Percentiles rank a stretch among this genome's conserved stretches.
These are phyloP conservation scores for Suhomyces sp. DNA, from an alignment of 805 yeast species.

Conservation along the genomic window DNA sequence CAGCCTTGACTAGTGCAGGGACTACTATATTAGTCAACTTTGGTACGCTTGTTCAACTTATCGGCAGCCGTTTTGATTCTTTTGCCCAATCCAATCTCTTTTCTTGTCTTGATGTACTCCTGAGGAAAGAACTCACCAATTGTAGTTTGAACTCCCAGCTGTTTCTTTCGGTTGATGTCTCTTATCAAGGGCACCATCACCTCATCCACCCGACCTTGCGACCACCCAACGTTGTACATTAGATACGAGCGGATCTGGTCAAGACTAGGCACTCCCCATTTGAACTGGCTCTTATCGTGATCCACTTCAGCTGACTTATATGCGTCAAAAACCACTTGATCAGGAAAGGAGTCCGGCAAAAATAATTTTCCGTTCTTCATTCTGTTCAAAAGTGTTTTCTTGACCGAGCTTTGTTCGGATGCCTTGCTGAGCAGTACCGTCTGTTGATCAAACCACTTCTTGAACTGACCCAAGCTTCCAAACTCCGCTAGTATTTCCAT, in stretches of 20 bases:
- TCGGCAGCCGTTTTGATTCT: conserved; percentile 58
- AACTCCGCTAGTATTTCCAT: conserved; percentile 90
- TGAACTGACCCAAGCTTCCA: conserved; percentile 41
- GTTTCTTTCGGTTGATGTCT: conserved; percentile 64
- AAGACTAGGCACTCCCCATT: conserved; percentile 88
- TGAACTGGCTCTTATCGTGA: conserved; percentile 68
- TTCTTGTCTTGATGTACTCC: conserved; percentile 46
- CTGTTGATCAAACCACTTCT: conserved; percentile 57
- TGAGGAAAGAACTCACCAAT: conserved; percentile 68
- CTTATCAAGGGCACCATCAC: conserved; percentile 81
- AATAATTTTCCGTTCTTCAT: conserved; percentile 51
- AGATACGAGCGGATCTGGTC: conserved; percentile 73
- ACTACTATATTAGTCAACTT: background rate
- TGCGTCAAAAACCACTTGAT: conserved; percentile 63
- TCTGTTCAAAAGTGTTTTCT: conserved; percentile 55
- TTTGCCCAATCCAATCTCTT: conserved; percentile 53
- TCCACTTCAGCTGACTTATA: conserved; percentile 83
- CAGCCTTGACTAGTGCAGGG: background rate
- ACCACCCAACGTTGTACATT: conserved; percentile 76
- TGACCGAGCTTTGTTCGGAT: conserved; percentile 36
- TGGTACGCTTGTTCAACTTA: conserved; percentile 35
- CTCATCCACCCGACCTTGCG: conserved; percentile 69
- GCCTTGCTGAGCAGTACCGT: conserved; percentile 21
- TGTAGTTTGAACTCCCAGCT: conserved; percentile 55
- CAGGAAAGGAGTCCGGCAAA: conserved; percentile 68